These are phyloP conservation scores for Kwoniella shivajii DNA, from an alignment of 1,284 basidiomycete genomes.

Conservation along the genomic window DNA sequence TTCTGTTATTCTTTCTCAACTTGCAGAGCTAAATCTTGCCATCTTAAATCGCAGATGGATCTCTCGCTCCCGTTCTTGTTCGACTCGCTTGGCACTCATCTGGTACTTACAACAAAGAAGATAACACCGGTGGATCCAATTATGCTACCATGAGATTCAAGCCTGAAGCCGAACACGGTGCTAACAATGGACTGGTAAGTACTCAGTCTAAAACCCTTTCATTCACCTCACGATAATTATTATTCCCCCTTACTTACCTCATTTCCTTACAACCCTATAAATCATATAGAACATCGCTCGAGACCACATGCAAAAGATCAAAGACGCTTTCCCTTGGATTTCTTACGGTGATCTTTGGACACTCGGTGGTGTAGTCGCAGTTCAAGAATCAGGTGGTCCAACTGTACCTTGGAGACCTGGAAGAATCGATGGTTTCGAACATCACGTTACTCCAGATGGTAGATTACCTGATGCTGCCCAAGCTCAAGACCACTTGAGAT, in stretches of 20 bases:
- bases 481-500: conserved; percentile 80
- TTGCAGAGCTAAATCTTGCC: neutral
- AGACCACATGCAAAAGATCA: conserved; percentile 80
- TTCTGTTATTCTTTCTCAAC: neutral
- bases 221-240: neutral
- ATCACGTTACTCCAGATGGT: conserved; percentile 84
- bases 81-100: conserved; percentile 86
- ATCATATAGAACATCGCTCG: conserved; percentile 66
- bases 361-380: conserved; percentile 66
- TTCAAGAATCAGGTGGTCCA: conserved; percentile 67
- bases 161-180: conserved; percentile 79
- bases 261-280: neutral
- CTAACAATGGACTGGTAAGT: conserved; percentile 75
- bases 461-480: conserved; percentile 88
- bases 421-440: conserved; percentile 76
- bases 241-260: neutral
- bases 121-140: conserved; percentile 84
- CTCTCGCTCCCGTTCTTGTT: conserved; percentile 85
- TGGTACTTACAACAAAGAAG: conserved; percentile 87
- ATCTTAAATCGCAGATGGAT: conserved; percentile 66
- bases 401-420: conserved; percentile 86
- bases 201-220: neutral
- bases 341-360: conserved; percentile 95
- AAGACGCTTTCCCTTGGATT: conserved; percentile 81
- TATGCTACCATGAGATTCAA: conserved; percentile 94